Evolutionary conservation across 192 early-diverging fungal species (phyloP).

Genomic region (Coemansia sp.): DNA sequence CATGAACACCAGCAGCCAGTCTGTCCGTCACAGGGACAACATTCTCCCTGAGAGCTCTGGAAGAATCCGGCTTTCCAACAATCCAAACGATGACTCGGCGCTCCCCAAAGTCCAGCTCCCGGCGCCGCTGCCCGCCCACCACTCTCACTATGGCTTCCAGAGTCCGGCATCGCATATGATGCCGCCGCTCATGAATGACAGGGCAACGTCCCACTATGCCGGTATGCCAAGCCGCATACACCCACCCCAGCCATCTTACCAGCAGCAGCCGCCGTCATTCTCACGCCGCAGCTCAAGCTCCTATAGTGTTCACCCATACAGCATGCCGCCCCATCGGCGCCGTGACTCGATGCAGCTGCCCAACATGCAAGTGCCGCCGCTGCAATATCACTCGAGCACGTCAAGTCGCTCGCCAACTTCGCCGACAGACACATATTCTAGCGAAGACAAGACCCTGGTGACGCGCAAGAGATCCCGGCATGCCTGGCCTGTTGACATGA

Average conservation of each 20-base stretch:
- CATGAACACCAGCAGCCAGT: neutral
- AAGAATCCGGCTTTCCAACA: neutral
- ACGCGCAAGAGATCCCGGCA: conserved; percentile 45
- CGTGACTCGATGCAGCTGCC: conserved; percentile 2
- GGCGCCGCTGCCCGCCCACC: neutral
- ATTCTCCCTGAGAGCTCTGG: neutral
- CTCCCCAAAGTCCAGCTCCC: conserved; percentile 4
- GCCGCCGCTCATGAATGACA: neutral
- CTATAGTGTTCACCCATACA: neutral
- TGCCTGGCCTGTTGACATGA: conserved; percentile 45
- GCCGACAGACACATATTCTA: conserved; percentile 1
- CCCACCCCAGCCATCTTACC: neutral
- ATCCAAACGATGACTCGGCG: neutral
- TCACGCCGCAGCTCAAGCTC: neutral
- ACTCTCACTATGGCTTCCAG: conserved; percentile 2
- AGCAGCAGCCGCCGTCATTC: neutral
- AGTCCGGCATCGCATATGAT: neutral
- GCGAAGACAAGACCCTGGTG: conserved; percentile 8
- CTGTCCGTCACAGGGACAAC: neutral
- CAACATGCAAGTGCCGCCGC: neutral
- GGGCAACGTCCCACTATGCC: neutral
- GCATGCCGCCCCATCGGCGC: neutral
- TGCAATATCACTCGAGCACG: neutral
- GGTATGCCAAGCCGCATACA: neutral
- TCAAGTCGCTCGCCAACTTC: neutral